These are phyloP conservation scores for Lentinula edodes DNA, from an alignment of 768 basidiomycete species.

Conservation along the genomic window DNA sequence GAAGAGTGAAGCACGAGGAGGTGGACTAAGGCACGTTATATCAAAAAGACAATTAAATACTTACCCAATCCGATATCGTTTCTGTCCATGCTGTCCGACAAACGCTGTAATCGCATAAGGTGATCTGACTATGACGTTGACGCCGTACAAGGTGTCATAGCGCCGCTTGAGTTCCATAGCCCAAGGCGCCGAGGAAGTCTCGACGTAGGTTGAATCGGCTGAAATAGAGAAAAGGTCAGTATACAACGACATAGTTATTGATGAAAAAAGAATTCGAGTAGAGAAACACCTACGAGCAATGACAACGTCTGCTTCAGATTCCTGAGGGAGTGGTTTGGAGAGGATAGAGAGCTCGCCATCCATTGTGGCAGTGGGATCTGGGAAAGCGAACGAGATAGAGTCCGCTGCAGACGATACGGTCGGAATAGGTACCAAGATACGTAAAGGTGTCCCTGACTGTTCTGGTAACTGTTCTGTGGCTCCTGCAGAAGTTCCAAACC, in stretches of 20 bases:
- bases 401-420: background rate
- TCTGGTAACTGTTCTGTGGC: background rate
- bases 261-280: background rate
- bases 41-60: slow-evolving; percentile 19
- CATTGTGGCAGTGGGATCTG: background rate
- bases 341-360: background rate
- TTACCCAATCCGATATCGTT: slow-evolving; percentile 75
- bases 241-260: slow-evolving; percentile 11
- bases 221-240: slow-evolving; percentile 10
- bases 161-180: slow-evolving; percentile 73
- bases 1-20: background rate
- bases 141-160: slow-evolving; percentile 66
- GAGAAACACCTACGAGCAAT: slow-evolving; percentile 44
- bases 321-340: slow-evolving; percentile 35
- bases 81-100: slow-evolving; percentile 74
- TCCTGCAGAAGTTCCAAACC: too few relatives aligned
- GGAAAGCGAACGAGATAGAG: slow-evolving; percentile 1
- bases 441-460: background rate
- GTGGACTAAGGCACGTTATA: background rate
- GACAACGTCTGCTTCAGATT: slow-evolving; percentile 47
- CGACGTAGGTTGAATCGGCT: slow-evolving; percentile 75
- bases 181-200: slow-evolving; percentile 71
- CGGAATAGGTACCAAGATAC: background rate
- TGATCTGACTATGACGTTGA: slow-evolving; percentile 61
- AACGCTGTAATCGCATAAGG: slow-evolving; percentile 82